Percentiles rank a stretch among this genome's conserved stretches.
These are phyloP conservation scores for Candida suzukii DNA, from an alignment of 805 yeast genomes.

Conservation along the genomic window DNA sequence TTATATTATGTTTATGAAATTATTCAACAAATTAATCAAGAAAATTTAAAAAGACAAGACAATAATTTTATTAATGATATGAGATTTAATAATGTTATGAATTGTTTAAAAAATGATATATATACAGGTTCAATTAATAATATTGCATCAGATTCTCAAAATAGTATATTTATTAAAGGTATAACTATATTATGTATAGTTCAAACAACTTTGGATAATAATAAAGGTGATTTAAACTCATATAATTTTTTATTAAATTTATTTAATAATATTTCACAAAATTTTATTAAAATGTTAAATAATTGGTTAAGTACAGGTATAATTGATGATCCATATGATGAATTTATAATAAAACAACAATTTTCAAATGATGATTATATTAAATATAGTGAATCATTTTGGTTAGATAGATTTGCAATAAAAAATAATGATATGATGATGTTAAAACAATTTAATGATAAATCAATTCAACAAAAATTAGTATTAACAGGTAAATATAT, in stretches of 20 bases:
- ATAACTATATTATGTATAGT: constrained; percentile 63
- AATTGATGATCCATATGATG: constrained; percentile 73
- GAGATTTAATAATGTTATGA: constrained; percentile 24
- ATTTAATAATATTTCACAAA: constrained; percentile 50
- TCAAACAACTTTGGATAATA: constrained; percentile 46
- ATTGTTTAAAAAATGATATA: constrained; percentile 33
- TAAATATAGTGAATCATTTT: constrained; percentile 44
- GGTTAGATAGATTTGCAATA: constrained; percentile 71
- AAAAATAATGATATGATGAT: constrained; percentile 67
- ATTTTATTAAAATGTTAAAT: constrained; percentile 63
- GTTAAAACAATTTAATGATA: constrained; percentile 52
- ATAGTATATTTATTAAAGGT: constrained; percentile 62
- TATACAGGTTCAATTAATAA: constrained; percentile 41
- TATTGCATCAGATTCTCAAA: constrained; percentile 44
- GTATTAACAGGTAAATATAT: constrained; percentile 80
- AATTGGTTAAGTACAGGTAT: constrained; percentile 75
- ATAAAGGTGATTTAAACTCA: constrained; percentile 60
- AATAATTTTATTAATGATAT: constrained; percentile 20
- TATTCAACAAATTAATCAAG: constrained; percentile 41
- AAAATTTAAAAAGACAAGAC: constrained; percentile 32
- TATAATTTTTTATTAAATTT: constrained; percentile 43
- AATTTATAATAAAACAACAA: constrained; percentile 61
- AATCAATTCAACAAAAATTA: constrained; percentile 53
- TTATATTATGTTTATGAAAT: constrained; percentile 55
- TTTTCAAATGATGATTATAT: not conserved